A percentile compares a stretch with the other conserved stretches of the same genome.
phyloP scores from a whole-genome alignment of 2,329 filamentous ascomycete species.

The Paecilomyces formosus region DNA sequence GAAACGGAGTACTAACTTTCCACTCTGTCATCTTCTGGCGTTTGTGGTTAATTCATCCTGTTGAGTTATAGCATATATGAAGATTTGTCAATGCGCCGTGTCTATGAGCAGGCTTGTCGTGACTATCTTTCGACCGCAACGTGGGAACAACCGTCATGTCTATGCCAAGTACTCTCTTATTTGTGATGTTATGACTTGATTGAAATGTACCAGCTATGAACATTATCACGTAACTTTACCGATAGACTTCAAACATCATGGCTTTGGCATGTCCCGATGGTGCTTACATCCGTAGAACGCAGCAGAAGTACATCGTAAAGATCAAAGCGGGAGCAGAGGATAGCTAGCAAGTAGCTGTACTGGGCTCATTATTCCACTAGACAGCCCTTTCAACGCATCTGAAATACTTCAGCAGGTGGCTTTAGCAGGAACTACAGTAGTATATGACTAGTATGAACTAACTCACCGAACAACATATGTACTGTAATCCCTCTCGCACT shows the following conservation, averaged over 20 bases:
- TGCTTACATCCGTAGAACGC: not conserved
- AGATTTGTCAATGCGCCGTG: not conserved
- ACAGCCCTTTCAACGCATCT: not conserved
- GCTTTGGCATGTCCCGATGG: not conserved
- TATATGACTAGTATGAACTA: not conserved
- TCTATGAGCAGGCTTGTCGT: not conserved
- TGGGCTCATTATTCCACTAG: conserved; percentile 8
- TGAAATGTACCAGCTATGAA: not conserved
- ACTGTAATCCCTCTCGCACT: conserved; percentile 3
- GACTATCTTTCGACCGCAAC: not conserved
- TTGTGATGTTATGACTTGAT: not conserved
- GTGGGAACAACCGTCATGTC: not conserved
- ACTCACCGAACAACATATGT: not conserved
- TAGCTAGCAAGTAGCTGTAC: not conserved
- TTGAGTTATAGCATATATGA: not conserved
- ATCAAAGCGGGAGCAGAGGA: not conserved
- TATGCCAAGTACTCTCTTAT: not conserved
- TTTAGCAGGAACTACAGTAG: too few relatives aligned
- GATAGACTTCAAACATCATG: not conserved
- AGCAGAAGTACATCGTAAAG: not conserved
- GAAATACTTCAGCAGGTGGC: not conserved
- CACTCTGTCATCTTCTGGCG: not conserved
- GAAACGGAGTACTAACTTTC: not conserved
- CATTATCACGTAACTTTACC: not conserved
- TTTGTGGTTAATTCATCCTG: not conserved